Evolutionary conservation across 2,329 filamentous ascomycete species (phyloP), one percentile per base, ranked within the genome.

Genomic region (Clonostachys sp.): DNA sequence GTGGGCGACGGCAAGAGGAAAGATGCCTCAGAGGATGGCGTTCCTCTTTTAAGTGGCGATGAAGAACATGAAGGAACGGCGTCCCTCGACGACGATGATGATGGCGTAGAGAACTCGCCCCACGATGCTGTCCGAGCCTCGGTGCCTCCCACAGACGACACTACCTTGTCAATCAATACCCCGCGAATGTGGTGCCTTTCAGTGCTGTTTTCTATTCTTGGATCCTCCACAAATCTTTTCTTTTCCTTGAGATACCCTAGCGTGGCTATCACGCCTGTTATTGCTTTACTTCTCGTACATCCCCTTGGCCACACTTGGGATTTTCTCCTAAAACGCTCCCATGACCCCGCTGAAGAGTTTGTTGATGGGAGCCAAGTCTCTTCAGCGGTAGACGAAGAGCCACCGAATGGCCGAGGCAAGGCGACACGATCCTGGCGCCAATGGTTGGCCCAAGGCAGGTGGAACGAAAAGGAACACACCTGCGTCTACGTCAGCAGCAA

Each of bases 401-500:
- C 24, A 30, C 24, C 24, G 24, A 30, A 30, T 10, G 24, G 24
- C 24, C 49, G 53, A 40, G 47, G 51, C 20, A 55, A 55, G 42
- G 47, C 51, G 8, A 54, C 65, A 16, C 61, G 63, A 34, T 73
- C 76, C 5, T 61, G 84, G 49, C 81, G 87, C 42, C 71, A 87
- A 35, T 94, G 89, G 88, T 72, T 92, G 30, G 84, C 83, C 2
- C 89, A 92, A 65, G 89, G 89, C 4, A 76, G 72, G 35, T 94
- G 89, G 89, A 94, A 94, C 60, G 85, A 91, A 61, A 94, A 94
- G 63, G 89, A 94, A 63, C 89, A 94, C 64, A 88, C 86, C 40
- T 94, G 89, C 61, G 88, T 94, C 45, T 94, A 94, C 57, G 89
- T 94, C 56, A 90, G 86, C 72, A 92, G 88, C 68, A 94, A 94